Base-by-base conservation (phyloP, 2,329 filamentous ascomycete species). In the Macrophomina pseudophaseolina region DNA sequence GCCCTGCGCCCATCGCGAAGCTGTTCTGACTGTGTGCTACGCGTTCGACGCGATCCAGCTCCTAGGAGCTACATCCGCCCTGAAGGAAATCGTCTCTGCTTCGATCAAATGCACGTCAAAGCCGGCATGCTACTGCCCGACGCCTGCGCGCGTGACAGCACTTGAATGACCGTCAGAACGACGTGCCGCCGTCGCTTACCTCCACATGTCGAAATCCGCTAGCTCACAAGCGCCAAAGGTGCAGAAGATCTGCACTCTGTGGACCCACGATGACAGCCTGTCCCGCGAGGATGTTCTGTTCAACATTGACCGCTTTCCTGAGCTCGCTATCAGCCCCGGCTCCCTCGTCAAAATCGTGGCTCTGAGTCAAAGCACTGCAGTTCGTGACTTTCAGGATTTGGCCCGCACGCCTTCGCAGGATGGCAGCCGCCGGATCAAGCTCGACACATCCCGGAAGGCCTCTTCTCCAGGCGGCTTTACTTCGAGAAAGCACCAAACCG, bases 241-340 rank as follows among this genome's bases (percentile, higher is more conserved):
- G 65, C 79, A 79, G 59, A 80, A 79, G 64, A 66, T 80, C 5
- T 86, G 83, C 71, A 82, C 81, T 2, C 75, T 87, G 14, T 86
- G 84, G 83, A 83, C 85, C 7, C 85, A 87, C 71, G 91, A 94
- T 75, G 92, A 96, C 70, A 88, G 86, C 49, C 90, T 93, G 72
- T 89, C 90, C 8, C 86, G 86, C 66, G 91, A 96, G 72, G 92
- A 94, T 72, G 89, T 95, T 52, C 83, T 95, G 28, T 85, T 96
- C 73, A 95, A 94, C 75, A 84, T 90, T 67, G 88, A 91, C 66
- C 84, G 89, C 16, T 87, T 94, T 67, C 86, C 87, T 64, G 84
- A 86, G 70, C 82, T 84, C 52, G 84, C 86, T 53, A 83, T 92
- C 69, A 85, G 85, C 66, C 82, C 87, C 0, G 91, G 91, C 32